These are phyloP conservation scores for Juglanconis juglandina DNA, from an alignment of 2,329 filamentous ascomycete species.

Conservation along the genomic window DNA sequence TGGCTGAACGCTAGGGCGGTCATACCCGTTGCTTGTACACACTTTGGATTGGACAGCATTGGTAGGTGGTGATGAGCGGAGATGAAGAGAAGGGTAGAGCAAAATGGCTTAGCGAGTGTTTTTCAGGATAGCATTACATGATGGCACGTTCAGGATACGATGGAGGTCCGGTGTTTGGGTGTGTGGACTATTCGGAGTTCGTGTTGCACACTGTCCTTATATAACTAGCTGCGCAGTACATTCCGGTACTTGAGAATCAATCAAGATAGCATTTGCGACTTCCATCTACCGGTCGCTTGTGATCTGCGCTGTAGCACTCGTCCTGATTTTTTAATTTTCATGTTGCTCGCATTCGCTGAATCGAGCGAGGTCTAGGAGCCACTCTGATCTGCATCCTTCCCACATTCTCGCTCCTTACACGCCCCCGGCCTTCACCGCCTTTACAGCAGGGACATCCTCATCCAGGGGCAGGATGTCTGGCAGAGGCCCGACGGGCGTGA, in stretches of 20 bases:
- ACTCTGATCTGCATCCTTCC: too few species aligned
- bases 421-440: constrained; percentile 2
- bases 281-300: too few species aligned
- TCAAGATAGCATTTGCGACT: not conserved
- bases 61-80: not conserved
- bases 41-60: not conserved
- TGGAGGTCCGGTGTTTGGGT: not conserved
- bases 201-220: not conserved
- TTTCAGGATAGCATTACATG: not conserved
- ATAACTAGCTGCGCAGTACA: not conserved
- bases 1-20: not conserved
- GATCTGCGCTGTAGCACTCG: too few species aligned
- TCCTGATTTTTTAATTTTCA: too few species aligned
- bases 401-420: not conserved
- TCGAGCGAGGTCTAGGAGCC: too few species aligned
- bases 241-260: not conserved
- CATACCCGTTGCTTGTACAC: not conserved
- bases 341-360: too few species aligned
- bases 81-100: not conserved
- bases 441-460: constrained; percentile 68
- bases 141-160: not conserved
- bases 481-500: constrained; percentile 81
- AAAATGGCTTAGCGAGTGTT: not conserved
- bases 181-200: not conserved
- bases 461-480: constrained; percentile 76